phyloP scores from a whole-genome alignment of 352 stramenopile species.

The Thraustotheca clavata region DNA sequence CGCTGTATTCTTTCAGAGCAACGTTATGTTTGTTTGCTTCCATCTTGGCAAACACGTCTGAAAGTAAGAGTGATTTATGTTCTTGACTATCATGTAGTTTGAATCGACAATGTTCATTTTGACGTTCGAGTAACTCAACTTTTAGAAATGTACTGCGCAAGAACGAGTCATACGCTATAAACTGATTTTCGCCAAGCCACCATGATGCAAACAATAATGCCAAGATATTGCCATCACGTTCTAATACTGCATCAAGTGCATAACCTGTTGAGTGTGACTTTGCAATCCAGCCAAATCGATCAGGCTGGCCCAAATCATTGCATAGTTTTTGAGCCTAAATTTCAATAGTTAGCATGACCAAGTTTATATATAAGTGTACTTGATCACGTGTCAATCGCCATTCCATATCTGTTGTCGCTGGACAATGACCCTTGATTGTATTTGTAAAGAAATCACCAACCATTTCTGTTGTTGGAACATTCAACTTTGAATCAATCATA shows the following conservation, averaged over 20 bases:
- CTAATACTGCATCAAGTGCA: conserved; percentile 22
- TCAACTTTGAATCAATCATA: conserved; percentile 74
- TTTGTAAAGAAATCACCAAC: no score
- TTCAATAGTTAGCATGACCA: not conserved
- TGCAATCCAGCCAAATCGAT: not conserved
- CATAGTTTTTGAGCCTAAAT: not conserved
- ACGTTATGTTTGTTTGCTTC: conserved; percentile 33
- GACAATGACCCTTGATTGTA: no score
- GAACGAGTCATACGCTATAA: conserved; percentile 32
- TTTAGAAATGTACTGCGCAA: conserved; percentile 23
- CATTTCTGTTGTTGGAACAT: no score
- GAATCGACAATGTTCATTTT: conserved; percentile 49
- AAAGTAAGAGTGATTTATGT: conserved; percentile 29
- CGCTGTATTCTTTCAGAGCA: conserved; percentile 66
- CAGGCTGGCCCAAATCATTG: not conserved
- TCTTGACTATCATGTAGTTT: conserved; percentile 31
- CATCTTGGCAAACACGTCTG: conserved; percentile 41
- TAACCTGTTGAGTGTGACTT: conserved; percentile 27
- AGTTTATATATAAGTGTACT: not conserved
- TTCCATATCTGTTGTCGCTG: not conserved
- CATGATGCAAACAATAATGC: conserved; percentile 35
- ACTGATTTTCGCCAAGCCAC: conserved; percentile 60
- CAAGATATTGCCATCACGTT: conserved; percentile 24
- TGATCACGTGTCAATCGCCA: not conserved
- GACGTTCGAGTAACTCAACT: conserved; percentile 37